Percentiles rank a stretch among this genome's conserved stretches.
These are phyloP conservation scores for Fusarium liriodendri DNA, from an alignment of 2,329 filamentous ascomycete species.

Conservation along the genomic window DNA sequence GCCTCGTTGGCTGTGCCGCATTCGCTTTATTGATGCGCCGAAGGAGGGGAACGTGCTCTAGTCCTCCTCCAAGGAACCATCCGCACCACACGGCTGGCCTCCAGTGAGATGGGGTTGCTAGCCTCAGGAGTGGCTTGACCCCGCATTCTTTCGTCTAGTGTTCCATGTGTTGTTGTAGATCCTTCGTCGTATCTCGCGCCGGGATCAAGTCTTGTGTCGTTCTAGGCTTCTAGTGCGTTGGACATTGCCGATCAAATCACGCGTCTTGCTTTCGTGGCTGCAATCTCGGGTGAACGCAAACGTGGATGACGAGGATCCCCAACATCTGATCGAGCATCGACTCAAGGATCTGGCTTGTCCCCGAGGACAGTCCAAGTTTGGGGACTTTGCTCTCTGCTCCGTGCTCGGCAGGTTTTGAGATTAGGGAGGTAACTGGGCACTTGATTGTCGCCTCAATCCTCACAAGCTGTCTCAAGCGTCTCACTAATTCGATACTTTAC, in stretches of 20 bases:
- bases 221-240: not conserved
- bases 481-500: not conserved
- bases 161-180: not conserved
- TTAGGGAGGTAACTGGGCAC: not conserved
- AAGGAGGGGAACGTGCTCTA: not conserved
- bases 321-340: not conserved
- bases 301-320: not conserved
- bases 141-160: not conserved
- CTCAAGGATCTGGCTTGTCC: not conserved
- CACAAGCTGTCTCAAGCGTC: not conserved
- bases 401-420: not conserved
- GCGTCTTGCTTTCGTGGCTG: not conserved
- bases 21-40: slow-evolving; percentile 13
- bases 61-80: not conserved
- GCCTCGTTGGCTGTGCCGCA: slow-evolving; percentile 17
- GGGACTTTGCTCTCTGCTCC: not conserved
- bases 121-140: not conserved
- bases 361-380: not conserved
- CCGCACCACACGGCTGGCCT: not conserved
- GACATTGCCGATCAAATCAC: not conserved
- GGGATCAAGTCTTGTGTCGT: not conserved
- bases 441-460: not conserved
- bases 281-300: not conserved
- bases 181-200: not conserved
- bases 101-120: not conserved